Base-by-base conservation (phyloP, 2,329 filamentous ascomycete genomes). In the Aspergillus texensis region DNA sequence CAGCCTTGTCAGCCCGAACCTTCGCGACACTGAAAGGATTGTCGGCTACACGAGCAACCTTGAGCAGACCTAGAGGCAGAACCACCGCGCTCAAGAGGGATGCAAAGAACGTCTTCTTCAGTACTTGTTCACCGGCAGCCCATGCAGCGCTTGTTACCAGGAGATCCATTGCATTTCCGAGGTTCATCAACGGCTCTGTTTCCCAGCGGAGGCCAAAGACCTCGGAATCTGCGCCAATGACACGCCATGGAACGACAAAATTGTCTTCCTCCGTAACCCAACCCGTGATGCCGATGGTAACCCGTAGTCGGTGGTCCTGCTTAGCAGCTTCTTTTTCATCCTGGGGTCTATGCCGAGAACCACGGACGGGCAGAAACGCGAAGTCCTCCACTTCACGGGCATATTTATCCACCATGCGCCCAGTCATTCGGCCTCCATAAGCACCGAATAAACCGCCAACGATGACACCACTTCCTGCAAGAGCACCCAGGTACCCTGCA, bases 361-460 rank as follows among this genome's bases (percentile, higher is more conserved):
- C 85, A 58, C 88, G 86, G 19, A 96, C 82, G 0, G 93, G 91
- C 12, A 97, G 79, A 71, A 98, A 92, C 0, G 88, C 92, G 77
- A 97, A 96, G 73, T 98, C 94, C 70, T 92, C 88, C 19, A 98
- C 89, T 67, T 97, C 93, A 69, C 88, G 89, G 12, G 91, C 86
- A 75, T 96, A 96, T n/a, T 89, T 84, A 67, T 97, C 92, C 84
- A 97, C 91, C 84, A 94, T 92, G 75, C 93, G 90, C 58, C 89
- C 88, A 0, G 91, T 91, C 84, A 96, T 94, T 41, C 89, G 87
- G 1, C 90, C 89, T 50, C 91, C 91, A 74, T 96, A 97, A n/a
- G 95, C 92, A 10, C 95, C 95, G 72, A 98, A 97, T 45, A 98
- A 81, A 43, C 91, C 88, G 19, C 94, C 94, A 34, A 97, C 90